phyloP scores from a whole-genome alignment of 1,284 basidiomycete genomes.

The Papiliotrema fonsecae region DNA sequence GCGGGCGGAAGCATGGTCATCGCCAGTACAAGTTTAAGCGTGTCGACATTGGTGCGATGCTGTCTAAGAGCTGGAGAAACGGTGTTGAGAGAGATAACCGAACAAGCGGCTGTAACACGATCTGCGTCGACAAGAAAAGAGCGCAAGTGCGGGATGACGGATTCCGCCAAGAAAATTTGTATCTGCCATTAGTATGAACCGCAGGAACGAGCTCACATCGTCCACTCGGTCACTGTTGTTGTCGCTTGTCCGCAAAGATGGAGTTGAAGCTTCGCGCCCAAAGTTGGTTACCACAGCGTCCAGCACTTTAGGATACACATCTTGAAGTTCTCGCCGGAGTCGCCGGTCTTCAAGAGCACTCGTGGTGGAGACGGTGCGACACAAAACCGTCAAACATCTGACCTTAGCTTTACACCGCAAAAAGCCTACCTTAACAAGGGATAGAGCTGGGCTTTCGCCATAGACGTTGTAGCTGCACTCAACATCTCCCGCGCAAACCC shows the following conservation, averaged over 20 bases:
- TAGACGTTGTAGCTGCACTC: conserved; percentile 57
- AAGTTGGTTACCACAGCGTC: conserved; percentile 74
- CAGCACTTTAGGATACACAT: conserved; percentile 77
- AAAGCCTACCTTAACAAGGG: conserved; percentile 59
- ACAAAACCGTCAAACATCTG: conserved; percentile 74
- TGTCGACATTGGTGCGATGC: conserved; percentile 43
- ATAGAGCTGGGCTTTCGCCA: conserved; percentile 61
- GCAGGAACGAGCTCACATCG: too few relatives aligned
- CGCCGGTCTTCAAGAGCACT: conserved; percentile 84
- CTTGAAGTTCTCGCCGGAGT: conserved; percentile 81
- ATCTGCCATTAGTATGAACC: too few relatives aligned
- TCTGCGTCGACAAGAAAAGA: conserved; percentile 81
- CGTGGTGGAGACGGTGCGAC: conserved; percentile 75
- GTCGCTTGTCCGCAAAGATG: too few relatives aligned
- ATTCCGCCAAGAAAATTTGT: conserved; percentile 65
- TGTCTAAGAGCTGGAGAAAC: conserved; percentile 65
- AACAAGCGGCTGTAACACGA: conserved; percentile 69
- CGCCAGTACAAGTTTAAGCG: conserved; percentile 64
- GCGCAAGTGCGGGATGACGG: conserved; percentile 70
- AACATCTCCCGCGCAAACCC: conserved; percentile 75
- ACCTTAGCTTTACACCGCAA: neutral
- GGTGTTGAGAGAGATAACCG: conserved; percentile 80
- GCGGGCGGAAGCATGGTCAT: conserved; percentile 73
- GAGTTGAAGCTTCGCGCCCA: conserved; percentile 55
- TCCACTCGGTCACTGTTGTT: too few relatives aligned